Base-by-base conservation (phyloP, 345 rosid genomes). In the Linum trigynum region DNA sequence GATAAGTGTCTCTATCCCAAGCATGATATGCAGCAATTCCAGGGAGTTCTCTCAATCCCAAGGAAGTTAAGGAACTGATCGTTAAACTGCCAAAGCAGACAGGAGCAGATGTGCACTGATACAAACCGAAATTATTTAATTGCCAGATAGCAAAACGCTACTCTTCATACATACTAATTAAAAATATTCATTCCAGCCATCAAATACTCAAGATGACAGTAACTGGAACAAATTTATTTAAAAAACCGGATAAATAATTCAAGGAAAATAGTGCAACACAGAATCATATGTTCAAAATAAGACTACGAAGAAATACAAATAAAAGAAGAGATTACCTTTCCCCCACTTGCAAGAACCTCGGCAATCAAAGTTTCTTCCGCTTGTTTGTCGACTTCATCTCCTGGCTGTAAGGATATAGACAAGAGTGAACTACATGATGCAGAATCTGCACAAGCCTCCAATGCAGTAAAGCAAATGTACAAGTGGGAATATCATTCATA, bases 261-360 rank as follows among this genome's bases (percentile, higher is more conserved):
- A 23, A 0, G 32, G 32, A 23, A 23, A 23, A 23, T 23, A 23
- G 32, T 23, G 32, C 53, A 9, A 15, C 11, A 48, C 53, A 17
- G 23, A 37, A 7, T 57, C 61, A 15, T 3, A 37, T 23, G 32
- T 23, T 23, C 32, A 23, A 23, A 23, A 23, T 23, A 37, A 17
- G 61, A 32, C 10, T 23, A 39, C 3, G 36, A 64, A 43, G 48
- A 63, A 65, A 63, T 17, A 8, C 32, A 55, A 69, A 59, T 23
- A 23, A 36, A 39, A 67, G 61, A 50, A 55, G 65, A 43, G 77
- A 95, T 68, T 77, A 92, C 98, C 98, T 92, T 89, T 82, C 89
- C 98, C 57, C 98, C 97, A 55, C 82, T 75, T 71, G 95, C 95
- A 79, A 82, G 88, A 77, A 89, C 82, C 78, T 92, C 86, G 61